Conservation (phyloP, 2,329 filamentous ascomycete species). For the Knoxdaviesia proteae region DNA sequence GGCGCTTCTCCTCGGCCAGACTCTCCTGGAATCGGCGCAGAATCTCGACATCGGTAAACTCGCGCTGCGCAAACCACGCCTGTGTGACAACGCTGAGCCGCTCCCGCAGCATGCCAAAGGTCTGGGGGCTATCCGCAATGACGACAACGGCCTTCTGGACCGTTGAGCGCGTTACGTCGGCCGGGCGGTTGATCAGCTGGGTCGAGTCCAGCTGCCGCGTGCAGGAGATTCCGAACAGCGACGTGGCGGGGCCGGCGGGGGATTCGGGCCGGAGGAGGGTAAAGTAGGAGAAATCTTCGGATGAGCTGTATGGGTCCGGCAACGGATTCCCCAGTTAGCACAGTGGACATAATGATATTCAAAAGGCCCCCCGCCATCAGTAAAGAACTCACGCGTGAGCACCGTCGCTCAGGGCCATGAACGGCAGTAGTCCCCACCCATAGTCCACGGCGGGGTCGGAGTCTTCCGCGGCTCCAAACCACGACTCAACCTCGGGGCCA, state of each 20-base stretch:
- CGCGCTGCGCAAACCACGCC: constrained; percentile 88
- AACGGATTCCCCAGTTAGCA: neutral
- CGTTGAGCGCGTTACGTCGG: constrained; percentile 88
- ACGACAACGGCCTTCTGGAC: constrained; percentile 97
- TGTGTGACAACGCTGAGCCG: constrained; percentile 76
- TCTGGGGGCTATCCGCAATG: constrained; percentile 74
- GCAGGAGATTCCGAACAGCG: constrained; percentile 89
- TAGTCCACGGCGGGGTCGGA: constrained; percentile 63
- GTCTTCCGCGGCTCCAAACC: constrained; percentile 60
- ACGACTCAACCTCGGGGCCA: constrained; percentile 83
- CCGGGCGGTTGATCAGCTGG: constrained; percentile 53
- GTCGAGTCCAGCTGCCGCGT: constrained; percentile 75
- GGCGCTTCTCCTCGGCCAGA: constrained; percentile 43
- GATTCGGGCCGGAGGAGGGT: constrained; percentile 53
- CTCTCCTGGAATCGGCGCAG: constrained; percentile 80
- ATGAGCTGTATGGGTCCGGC: constrained; percentile 32
- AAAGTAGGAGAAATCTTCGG: constrained; percentile 97
- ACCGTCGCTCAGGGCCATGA: constrained; percentile 92
- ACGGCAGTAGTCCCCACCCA: constrained; percentile 79
- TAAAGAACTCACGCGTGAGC: constrained; percentile 57
- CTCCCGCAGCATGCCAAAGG: constrained; percentile 78
- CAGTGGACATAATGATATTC: constrained; percentile 1
- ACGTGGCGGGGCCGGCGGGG: constrained; percentile 39
- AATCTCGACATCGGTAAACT: constrained; percentile 85
- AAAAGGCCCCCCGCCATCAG: neutral